Percentiles rank a stretch among this genome's conserved stretches.
Evolutionary conservation across 2,329 filamentous ascomycete species (phyloP).

Genomic region (Amauroascus verrucosus): DNA sequence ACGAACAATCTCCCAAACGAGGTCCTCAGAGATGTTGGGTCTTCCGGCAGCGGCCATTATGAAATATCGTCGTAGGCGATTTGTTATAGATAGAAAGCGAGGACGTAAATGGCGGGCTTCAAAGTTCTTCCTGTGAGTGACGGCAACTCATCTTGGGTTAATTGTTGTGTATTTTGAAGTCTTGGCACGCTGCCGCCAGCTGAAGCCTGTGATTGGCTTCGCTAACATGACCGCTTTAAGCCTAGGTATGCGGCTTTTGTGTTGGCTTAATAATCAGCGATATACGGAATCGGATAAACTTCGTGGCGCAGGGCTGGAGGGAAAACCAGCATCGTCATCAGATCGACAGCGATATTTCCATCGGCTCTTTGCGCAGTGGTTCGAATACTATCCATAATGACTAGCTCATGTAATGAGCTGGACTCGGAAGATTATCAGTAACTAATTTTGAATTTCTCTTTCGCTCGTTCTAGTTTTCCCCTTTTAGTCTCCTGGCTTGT

Average conservation of each 20-base stretch:
- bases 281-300: background rate
- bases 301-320: background rate
- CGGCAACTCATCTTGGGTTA: slow-evolving; percentile 2
- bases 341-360: background rate
- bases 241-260: slow-evolving; percentile 15
- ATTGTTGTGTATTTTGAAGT: slow-evolving; percentile 14
- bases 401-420: slow-evolving; percentile 8
- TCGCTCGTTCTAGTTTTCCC: slow-evolving; percentile 1
- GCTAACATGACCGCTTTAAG: slow-evolving; percentile 32
- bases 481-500: background rate
- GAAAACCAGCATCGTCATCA: slow-evolving; percentile 3
- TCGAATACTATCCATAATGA: background rate
- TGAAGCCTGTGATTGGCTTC: slow-evolving; percentile 19
- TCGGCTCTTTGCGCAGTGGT: background rate
- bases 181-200: slow-evolving; percentile 10
- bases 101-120: slow-evolving; percentile 11
- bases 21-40: slow-evolving; percentile 74
- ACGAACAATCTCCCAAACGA: slow-evolving; percentile 94
- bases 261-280: background rate
- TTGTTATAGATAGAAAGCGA: background rate
- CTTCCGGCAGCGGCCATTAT: slow-evolving; percentile 41
- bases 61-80: slow-evolving; percentile 3
- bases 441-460: background rate
- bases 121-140: slow-evolving; percentile 1
- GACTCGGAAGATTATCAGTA: background rate